Base-by-base conservation (phyloP, 257 asterid genomes). In the Euphrasia confusa region DNA sequence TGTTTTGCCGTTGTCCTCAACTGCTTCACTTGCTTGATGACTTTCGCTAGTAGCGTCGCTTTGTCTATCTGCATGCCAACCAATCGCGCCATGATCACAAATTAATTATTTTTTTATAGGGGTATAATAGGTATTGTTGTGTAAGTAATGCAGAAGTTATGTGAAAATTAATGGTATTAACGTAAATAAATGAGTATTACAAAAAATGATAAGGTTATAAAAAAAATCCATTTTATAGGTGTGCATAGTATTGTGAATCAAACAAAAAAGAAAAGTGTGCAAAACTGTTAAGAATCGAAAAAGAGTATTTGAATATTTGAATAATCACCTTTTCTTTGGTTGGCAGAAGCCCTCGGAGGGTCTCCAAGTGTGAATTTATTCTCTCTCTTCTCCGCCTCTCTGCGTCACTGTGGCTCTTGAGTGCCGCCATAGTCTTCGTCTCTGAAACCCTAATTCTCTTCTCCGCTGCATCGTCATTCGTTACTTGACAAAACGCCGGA, bases 361-460 rank as follows among this genome's bases (percentile, higher is more conserved):
- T 83, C 6, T 49, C 71, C 14, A 84, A 78, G 79, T 80, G 92
- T 56, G 90, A 85, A 69, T 90, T 90, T 75, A 90, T 87, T 78
- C 90, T 77, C 64, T 90, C 95, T 75, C 97, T 83, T 63, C 95
- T 80, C 66, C 97, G 78, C 78, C 81, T 80, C 78, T 90, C 97
- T 18, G 97, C 89, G 73, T 90, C 97, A 58, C 97, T 90, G 58
- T 87, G 97, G 64, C 90, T 87, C 81, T 83, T 90, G 78, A 87
- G 76, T 45, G 95, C 95, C 9, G 87, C 92, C 21, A 64, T 40
- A 0, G 83, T 67, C 72, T 87, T 90, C 12, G 71, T 79, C 65
- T 68, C 90, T 4, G 89, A 63, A 63, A 32, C 61, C 39, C 65
- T 87, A 55, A 49, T 54, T 70, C 67, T 80, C 66, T 78, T 86